Percentiles rank a stretch among this genome's conserved stretches.
phyloP scores from a whole-genome alignment of 1,284 basidiomycete species.

The Trametes sp. region DNA sequence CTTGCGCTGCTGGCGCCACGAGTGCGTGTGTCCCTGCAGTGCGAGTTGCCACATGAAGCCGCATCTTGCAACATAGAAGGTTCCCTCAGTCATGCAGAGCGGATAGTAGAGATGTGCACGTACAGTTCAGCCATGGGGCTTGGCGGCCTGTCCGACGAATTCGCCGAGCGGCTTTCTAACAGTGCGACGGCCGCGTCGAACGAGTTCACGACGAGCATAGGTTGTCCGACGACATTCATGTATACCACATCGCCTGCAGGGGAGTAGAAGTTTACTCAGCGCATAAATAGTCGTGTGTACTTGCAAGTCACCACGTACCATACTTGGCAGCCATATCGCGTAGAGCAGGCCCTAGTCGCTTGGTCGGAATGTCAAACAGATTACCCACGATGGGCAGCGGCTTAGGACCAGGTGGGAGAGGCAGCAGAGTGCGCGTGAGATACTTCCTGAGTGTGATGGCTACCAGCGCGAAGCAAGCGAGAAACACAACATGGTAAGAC shows the following conservation, averaged over 20 bases:
- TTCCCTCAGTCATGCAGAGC: neutral
- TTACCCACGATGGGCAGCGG: constrained; percentile 31
- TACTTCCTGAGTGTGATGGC: neutral
- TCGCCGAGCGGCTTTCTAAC: constrained; percentile 29
- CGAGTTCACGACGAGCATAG: constrained; percentile 30
- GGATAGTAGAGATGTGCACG: neutral
- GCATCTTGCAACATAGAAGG: neutral
- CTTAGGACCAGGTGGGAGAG: constrained; percentile 24
- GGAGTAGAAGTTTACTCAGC: too few species aligned
- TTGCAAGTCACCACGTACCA: too few species aligned
- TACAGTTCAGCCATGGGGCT: constrained; percentile 26
- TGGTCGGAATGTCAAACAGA: constrained; percentile 26
- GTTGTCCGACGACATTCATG: constrained; percentile 24
- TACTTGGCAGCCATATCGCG: constrained; percentile 24
- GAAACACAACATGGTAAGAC: too few species aligned
- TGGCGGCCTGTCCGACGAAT: constrained; percentile 22
- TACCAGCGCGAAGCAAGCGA: neutral
- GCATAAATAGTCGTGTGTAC: neutral
- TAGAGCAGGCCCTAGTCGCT: constrained; percentile 20
- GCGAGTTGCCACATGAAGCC: constrained; percentile 23
- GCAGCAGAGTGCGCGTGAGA: neutral
- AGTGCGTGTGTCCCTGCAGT: constrained; percentile 12
- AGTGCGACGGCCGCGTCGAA: constrained; percentile 28
- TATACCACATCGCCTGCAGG: constrained; percentile 27
- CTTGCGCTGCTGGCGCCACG: constrained; percentile 21